Percentiles rank a stretch among this genome's conserved stretches.
Conservation (phyloP, 805 yeast species). For the Candida xiaguanensis region DNA sequence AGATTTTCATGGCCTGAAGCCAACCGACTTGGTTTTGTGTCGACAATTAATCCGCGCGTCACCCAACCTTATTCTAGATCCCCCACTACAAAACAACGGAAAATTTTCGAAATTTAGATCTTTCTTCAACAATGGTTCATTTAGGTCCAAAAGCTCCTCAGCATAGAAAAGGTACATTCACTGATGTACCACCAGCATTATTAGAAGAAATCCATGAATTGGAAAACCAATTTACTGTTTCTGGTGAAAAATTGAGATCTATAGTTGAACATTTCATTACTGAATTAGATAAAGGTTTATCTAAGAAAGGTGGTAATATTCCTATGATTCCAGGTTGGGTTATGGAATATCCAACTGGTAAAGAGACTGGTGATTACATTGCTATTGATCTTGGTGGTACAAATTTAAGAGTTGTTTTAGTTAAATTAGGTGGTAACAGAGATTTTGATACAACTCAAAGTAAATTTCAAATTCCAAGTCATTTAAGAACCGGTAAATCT, state of each 20-base stretch:
- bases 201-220: conserved; percentile 53
- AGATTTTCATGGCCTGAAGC: too few relatives aligned
- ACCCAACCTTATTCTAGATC: not conserved
- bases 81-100: not conserved
- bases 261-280: conserved; percentile 72
- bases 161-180: conserved; percentile 59
- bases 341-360: conserved; percentile 86
- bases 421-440: conserved; percentile 76
- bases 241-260: conserved; percentile 54
- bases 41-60: not conserved
- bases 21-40: not conserved
- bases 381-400: conserved; percentile 98
- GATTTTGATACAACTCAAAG: conserved; percentile 84
- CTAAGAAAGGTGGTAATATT: conserved; percentile 73
- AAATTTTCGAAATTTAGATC: not conserved
- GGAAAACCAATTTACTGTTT: conserved; percentile 60
- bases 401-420: conserved; percentile 87
- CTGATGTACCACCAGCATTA: conserved; percentile 64
- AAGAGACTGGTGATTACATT: conserved; percentile 82
- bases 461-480: conserved; percentile 74
- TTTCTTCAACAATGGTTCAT: conserved; percentile 55
- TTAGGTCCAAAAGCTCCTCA: conserved; percentile 83
- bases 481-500: conserved; percentile 72
- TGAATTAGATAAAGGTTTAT: conserved; percentile 81
- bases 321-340: conserved; percentile 99